Percentiles rank a stretch among this genome's conserved stretches.
phyloP scores from a whole-genome alignment of 1,139 yeast species.

The Candida gigantensis region DNA sequence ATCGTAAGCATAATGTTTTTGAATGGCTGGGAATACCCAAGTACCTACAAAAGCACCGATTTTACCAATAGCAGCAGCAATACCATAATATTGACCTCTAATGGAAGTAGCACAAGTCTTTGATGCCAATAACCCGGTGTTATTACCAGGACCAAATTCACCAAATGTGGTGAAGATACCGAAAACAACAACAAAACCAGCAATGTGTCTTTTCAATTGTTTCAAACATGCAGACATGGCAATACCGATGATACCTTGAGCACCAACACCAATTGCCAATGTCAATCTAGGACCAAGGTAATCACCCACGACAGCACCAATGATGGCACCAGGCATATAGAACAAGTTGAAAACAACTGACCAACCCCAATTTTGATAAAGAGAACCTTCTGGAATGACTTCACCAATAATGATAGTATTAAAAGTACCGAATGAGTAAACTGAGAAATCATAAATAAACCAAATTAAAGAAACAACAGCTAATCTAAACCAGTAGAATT shows the following conservation, averaged over 20 bases:
- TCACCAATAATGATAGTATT: constrained; percentile 64
- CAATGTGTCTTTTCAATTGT: constrained; percentile 59
- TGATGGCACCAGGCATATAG: constrained; percentile 84
- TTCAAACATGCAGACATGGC: constrained; percentile 77
- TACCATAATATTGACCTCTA: constrained; percentile 88
- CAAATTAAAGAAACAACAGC: constrained; percentile 72
- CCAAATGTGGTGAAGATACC: constrained; percentile 87
- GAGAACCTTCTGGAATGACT: constrained; percentile 47
- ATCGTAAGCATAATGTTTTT: constrained; percentile 37
- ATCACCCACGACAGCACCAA: constrained; percentile 84
- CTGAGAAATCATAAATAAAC: constrained; percentile 89
- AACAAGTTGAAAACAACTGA: constrained; percentile 84
- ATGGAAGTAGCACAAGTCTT: constrained; percentile 85
- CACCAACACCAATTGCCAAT: constrained; percentile 61
- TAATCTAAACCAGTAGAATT: constrained; percentile 85
- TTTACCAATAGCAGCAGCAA: constrained; percentile 90
- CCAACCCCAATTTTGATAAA: constrained; percentile 88
- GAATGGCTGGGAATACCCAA: constrained; percentile 78
- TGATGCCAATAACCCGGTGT: constrained; percentile 83
- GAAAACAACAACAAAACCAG: constrained; percentile 77
- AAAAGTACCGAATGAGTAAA: constrained; percentile 85
- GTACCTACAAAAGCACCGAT: constrained; percentile 93
- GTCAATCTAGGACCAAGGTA: constrained; percentile 87
- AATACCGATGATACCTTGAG: constrained; percentile 82
- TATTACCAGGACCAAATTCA: constrained; percentile 94